Evolutionary conservation across 768 basidiomycete species (phyloP).

Genomic region (Rhizopogon vesiculosus): DNA sequence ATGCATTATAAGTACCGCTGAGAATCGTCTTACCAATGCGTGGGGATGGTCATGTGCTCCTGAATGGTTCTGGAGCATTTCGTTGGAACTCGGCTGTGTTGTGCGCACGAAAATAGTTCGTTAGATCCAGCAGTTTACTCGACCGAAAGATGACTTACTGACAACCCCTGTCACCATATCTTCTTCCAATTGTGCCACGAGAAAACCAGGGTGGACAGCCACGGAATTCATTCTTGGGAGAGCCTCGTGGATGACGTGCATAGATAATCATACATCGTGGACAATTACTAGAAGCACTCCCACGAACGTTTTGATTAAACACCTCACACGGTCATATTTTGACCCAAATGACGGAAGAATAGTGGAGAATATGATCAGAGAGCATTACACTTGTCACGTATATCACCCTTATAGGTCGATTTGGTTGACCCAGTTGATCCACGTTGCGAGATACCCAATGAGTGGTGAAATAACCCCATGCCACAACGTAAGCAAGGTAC

Average conservation of each 20-base stretch:
- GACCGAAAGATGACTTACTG: not conserved
- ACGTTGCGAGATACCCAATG: not conserved
- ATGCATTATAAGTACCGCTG: conserved; percentile 24
- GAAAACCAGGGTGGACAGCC: not conserved
- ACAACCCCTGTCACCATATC: conserved; percentile 1
- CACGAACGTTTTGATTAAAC: not conserved
- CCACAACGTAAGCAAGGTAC: not conserved
- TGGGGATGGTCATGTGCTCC: conserved; percentile 5
- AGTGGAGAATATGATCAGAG: not conserved
- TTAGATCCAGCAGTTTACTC: not conserved
- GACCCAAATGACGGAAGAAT: not conserved
- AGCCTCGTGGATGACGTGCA: not conserved
- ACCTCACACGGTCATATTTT: not conserved
- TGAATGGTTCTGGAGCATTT: not conserved
- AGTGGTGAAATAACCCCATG: not conserved
- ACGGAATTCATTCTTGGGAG: conserved; percentile 4
- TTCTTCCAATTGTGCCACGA: not conserved
- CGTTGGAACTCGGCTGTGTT: not conserved
- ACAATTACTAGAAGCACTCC: not conserved
- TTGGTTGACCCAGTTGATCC: not conserved
- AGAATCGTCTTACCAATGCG: conserved; percentile 11
- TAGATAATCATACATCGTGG: not conserved
- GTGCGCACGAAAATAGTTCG: not conserved
- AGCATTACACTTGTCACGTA: not conserved
- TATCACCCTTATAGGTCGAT: not conserved